phyloP scores from a whole-genome alignment of 208 protist species.

The Tetramitus jugosus region DNA sequence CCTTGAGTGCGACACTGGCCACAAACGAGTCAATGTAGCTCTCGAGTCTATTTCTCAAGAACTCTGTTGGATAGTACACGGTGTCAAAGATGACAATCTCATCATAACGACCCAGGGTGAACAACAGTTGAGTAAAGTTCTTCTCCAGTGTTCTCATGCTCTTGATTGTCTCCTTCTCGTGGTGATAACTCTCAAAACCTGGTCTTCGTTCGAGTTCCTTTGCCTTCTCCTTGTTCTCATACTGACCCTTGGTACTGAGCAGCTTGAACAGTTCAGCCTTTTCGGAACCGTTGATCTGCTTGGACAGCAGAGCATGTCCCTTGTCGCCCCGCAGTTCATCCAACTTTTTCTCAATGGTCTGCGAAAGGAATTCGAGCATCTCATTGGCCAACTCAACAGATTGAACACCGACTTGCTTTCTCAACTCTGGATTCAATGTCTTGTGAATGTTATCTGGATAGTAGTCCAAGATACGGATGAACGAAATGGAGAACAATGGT shows the following conservation, averaged over 20 bases:
- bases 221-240: background rate
- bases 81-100: slow-evolving; percentile 13
- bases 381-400: background rate
- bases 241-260: background rate
- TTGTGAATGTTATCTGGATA: background rate
- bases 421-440: background rate
- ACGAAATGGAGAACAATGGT: background rate
- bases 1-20: background rate
- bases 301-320: background rate
- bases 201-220: background rate
- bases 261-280: background rate
- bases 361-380: background rate
- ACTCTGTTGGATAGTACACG: slow-evolving; percentile 6
- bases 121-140: background rate
- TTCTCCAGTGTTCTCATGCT: background rate
- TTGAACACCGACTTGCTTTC: background rate
- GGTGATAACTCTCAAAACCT: background rate
- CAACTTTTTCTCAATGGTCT: background rate
- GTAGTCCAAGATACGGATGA: background rate
- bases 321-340: background rate
- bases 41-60: background rate
- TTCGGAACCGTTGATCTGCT: slow-evolving; percentile 4
- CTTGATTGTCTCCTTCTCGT: background rate
- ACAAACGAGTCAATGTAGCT: background rate
- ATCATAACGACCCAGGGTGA: background rate